Evolutionary conservation across 2,329 filamentous ascomycete species (phyloP).

Genomic region (Mariannaea elegans): DNA sequence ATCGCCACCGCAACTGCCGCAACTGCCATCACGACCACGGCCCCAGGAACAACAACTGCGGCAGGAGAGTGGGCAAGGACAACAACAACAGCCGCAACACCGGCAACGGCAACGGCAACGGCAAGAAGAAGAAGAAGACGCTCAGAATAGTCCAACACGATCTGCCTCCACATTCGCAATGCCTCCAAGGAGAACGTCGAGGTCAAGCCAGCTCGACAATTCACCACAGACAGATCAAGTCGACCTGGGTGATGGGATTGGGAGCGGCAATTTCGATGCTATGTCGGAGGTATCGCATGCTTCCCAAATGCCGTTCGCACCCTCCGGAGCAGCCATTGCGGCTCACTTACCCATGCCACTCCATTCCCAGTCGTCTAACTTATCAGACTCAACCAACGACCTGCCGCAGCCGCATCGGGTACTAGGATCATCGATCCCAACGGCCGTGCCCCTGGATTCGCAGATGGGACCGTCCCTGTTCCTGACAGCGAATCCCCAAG

Average conservation of each 20-base stretch:
- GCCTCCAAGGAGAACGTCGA: slow-evolving; percentile 4
- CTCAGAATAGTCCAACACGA: not conserved
- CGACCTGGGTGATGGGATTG: slow-evolving; percentile 33
- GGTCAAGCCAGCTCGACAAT: slow-evolving; percentile 28
- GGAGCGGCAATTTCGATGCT: slow-evolving; percentile 33
- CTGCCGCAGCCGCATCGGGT: slow-evolving; percentile 37
- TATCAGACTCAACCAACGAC: slow-evolving; percentile 25
- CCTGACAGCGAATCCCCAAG: slow-evolving; percentile 49
- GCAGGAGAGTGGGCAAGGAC: not conserved
- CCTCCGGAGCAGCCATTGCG: slow-evolving; percentile 27
- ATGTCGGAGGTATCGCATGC: slow-evolving; percentile 34
- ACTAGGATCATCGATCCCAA: slow-evolving; percentile 35
- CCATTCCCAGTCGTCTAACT: slow-evolving; percentile 31
- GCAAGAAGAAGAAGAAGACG: not conserved
- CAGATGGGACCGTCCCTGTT: slow-evolving; percentile 51
- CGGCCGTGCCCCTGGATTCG: slow-evolving; percentile 43
- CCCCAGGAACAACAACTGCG: not conserved
- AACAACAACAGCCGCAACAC: not conserved
- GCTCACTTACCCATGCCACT: slow-evolving; percentile 34
- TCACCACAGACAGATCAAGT: slow-evolving; percentile 26
- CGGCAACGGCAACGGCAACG: slow-evolving; percentile 6
- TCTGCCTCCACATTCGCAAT: not conserved
- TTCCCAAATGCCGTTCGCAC: slow-evolving; percentile 37
- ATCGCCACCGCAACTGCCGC: not conserved
- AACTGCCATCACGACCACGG: not conserved